Percentiles rank a stretch among this genome's conserved stretches.
phyloP scores from a whole-genome alignment of 2,329 filamentous ascomycete species.

The Penicillium aurantiogriseum region DNA sequence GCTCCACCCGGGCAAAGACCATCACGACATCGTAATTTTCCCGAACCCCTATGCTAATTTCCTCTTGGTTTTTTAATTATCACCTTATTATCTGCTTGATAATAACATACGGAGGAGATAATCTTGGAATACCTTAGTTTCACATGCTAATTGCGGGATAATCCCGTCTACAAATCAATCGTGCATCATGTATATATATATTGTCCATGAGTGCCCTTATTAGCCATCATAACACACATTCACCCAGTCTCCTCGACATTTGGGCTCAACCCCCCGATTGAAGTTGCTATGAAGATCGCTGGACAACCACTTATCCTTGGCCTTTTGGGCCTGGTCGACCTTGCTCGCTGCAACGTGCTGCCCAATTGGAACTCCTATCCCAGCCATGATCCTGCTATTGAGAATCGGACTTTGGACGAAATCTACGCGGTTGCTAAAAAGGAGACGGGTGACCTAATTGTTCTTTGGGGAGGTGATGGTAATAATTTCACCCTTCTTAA shows the following conservation, averaged over 20 bases:
- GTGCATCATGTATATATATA: too few relatives aligned
- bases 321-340: neutral
- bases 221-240: neutral
- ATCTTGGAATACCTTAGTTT: neutral
- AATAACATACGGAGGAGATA: neutral
- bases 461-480: slow-evolving; percentile 25
- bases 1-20: neutral
- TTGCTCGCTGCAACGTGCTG: neutral
- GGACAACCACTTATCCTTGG: neutral
- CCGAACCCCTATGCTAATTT: too few relatives aligned
- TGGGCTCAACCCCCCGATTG: neutral
- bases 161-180: neutral
- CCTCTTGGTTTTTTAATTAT: too few relatives aligned
- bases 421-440: slow-evolving; percentile 52
- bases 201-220: too few relatives aligned
- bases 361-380: slow-evolving; percentile 7
- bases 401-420: slow-evolving; percentile 51
- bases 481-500: neutral
- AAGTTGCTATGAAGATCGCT: neutral
- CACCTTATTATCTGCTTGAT: neutral
- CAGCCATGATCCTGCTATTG: slow-evolving; percentile 23
- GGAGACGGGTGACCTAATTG: slow-evolving; percentile 32
- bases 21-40: neutral
- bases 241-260: neutral
- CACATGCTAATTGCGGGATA: neutral